Evolutionary conservation across 2,329 filamentous ascomycete genomes (phyloP), one percentile per base, ranked within the genome.

Genomic region (Botrytis aclada): DNA sequence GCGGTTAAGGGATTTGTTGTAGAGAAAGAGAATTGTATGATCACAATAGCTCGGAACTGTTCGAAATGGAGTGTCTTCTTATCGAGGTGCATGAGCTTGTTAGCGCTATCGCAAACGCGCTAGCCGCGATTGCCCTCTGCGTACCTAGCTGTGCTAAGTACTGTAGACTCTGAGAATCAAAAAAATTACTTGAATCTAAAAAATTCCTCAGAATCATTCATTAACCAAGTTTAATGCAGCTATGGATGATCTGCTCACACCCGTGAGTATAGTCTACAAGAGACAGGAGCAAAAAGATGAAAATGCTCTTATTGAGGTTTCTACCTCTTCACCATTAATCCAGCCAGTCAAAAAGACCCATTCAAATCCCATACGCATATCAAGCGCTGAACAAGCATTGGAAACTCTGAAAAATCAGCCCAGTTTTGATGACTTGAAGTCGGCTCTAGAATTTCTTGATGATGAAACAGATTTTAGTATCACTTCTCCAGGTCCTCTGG

Each of bases 381-480:
- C 73, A 45, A 77, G 75, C 20, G 76, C 83, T 37, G 79, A 82
- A 56, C 87, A 89, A 74, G 88, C 86, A 16, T 81, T 93, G n/a
- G 85, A 89, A 58, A 83, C 84, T 4, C 82, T 94, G 20, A 89
- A 86, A 75, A 84, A 82, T 58, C 87, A 93, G 76, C 92, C 92
- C 5, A 86, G 88, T 77, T 86, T 89, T 75, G 85, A 88, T 16
- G 83, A 84, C 4, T 82, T 94, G 1, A 81, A 85, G 10, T 82
- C 83, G 0, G 83, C 86, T 8, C 81, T 94, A 56, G 80, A 80
- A 20, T 90, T 87, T 76, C 82, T 93, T 6, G 78, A 81, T 37
- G 77, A 81, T 62, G 78, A 80, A 62, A 70, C 73, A 32, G 74
- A 75, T 7, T 89, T 92, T 79, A 87, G 88, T 76, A 86, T 95